Conservation (phyloP, 1,284 basidiomycete genomes). For the Malassezia caprae region DNA sequence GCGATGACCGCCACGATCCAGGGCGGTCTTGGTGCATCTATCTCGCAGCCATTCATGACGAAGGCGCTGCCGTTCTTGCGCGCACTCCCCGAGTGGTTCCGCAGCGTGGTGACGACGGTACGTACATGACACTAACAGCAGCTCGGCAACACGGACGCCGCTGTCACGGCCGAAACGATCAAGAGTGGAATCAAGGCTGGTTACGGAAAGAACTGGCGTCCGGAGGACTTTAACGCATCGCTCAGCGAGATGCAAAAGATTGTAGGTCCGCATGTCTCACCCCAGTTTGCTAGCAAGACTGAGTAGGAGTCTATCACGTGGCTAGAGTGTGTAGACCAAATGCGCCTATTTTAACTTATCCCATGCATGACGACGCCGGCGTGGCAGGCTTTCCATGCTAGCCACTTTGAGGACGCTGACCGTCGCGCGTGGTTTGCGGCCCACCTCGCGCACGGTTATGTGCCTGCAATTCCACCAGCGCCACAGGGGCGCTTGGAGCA, state of each 20-base stretch:
- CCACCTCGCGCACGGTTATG: not conserved
- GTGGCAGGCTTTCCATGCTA: slow-evolving; percentile 6
- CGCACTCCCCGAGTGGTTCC: slow-evolving; percentile 36
- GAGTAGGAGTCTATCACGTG: not conserved
- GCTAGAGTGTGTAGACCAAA: not conserved
- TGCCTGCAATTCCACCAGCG: not conserved
- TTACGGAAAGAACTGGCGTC: slow-evolving; percentile 37
- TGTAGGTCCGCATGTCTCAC: not conserved
- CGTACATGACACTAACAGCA: slow-evolving; percentile 1
- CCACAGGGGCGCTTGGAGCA: not conserved
- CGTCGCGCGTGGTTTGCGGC: slow-evolving; percentile 11
- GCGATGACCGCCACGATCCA: slow-evolving; percentile 33
- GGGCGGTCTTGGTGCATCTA: slow-evolving; percentile 34
- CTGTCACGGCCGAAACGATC: slow-evolving; percentile 35
- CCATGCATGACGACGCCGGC: not conserved
- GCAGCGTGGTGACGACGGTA: slow-evolving; percentile 22
- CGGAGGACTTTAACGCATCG: slow-evolving; percentile 9
- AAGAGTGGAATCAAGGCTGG: slow-evolving; percentile 28
- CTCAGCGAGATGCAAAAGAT: not conserved
- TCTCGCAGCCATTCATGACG: slow-evolving; percentile 34
- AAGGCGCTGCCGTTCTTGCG: slow-evolving; percentile 33
- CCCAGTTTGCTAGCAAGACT: not conserved
- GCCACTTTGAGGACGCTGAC: slow-evolving; percentile 9
- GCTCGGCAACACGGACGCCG: slow-evolving; percentile 36
- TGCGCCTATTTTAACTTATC: not conserved